Conservation (phyloP, 129 eudicot species). For the Centaurea solstitialis region DNA sequence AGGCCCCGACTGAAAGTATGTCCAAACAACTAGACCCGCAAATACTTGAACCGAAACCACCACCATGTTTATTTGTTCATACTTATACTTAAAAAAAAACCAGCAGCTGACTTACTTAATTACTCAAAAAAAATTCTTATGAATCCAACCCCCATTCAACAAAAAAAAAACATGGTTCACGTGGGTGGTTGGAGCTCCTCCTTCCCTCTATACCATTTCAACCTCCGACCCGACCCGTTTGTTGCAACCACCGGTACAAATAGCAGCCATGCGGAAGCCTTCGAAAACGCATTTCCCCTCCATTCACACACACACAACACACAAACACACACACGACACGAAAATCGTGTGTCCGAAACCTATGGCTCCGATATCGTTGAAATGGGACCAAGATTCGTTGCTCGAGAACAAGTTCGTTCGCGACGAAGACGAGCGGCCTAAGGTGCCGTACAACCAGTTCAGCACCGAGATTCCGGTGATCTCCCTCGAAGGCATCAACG, state of each 20-base stretch:
- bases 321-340: neutral
- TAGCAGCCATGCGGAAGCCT: neutral
- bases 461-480: constrained; percentile 84
- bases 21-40: no score
- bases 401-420: constrained; percentile 50
- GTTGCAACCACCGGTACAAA: neutral
- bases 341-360: neutral
- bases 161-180: neutral
- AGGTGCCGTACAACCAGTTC: constrained; percentile 69
- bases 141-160: constrained; percentile 22
- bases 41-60: no score
- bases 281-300: neutral
- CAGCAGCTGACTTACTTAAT: no score
- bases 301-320: neutral
- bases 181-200: constrained; percentile 11
- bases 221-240: neutral
- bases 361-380: constrained; percentile 45
- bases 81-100: no score
- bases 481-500: constrained; percentile 72
- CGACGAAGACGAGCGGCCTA: constrained; percentile 94
- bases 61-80: no score
- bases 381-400: constrained; percentile 41
- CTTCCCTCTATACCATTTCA: neutral
- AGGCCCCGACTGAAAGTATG: no score
- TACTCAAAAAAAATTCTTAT: no score